These are phyloP conservation scores for Eragrostis curvula DNA, from an alignment of 176 grass and related monocot genomes.

Conservation along the genomic window DNA sequence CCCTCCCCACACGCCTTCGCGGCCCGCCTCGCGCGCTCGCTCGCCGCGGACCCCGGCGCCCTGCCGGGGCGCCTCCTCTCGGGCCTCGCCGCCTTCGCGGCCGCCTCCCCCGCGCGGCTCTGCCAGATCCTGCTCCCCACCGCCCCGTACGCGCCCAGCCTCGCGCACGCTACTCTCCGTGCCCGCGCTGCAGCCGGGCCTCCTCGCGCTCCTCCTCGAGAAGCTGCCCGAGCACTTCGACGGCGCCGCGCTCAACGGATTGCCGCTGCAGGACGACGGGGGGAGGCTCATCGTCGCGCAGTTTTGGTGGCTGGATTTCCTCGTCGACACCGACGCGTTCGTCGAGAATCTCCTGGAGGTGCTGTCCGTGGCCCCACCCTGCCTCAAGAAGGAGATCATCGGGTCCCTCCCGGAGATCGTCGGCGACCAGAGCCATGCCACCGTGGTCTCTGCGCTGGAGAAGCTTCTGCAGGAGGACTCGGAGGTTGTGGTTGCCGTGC, in stretches of 20 bases:
- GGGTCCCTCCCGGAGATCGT: conserved; percentile 88
- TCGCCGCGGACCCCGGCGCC: conserved; percentile 37
- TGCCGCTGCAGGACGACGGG: conserved; percentile 70
- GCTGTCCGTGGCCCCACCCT: no score
- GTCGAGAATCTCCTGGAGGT: no score
- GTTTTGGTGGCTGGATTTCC: no score
- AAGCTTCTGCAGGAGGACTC: conserved; percentile 79
- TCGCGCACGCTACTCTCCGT: conserved; percentile 71
- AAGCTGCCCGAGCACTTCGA: conserved; percentile 93
- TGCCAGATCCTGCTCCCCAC: conserved; percentile 58
- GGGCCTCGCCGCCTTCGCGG: conserved; percentile 55
- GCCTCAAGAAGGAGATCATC: no score
- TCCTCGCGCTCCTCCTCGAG: conserved; percentile 81
- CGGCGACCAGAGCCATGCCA: conserved; percentile 69
- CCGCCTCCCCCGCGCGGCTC: conserved; percentile 47
- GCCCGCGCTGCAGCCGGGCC: conserved; percentile 65
- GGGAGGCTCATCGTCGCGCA: conserved; percentile 72
- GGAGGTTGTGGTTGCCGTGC: conserved; percentile 65
- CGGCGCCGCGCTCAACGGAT: conserved; percentile 34
- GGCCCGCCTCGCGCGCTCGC: conserved; percentile 53
- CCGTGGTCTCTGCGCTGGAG: conserved; percentile 65
- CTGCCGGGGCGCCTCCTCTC: conserved; percentile 45
- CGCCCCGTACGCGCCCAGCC: conserved; percentile 50
- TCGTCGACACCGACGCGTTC: no score
- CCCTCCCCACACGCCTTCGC: conserved; percentile 48